Conservation (phyloP, 225 moss, liverwort and hornwort species). For the Pseudoscleropodium purum region DNA sequence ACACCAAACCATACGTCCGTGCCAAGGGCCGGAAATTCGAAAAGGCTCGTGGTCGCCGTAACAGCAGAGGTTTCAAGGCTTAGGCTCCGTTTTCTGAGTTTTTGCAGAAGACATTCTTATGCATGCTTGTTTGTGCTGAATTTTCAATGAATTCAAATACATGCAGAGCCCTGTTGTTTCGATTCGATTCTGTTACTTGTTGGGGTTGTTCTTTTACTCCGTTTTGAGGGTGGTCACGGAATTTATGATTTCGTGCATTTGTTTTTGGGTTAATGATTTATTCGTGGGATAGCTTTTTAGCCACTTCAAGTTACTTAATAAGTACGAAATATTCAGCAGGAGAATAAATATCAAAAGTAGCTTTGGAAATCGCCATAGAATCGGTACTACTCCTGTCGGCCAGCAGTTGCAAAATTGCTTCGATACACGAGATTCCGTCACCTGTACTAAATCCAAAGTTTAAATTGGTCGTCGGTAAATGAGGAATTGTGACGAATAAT, state of each 20-base stretch:
- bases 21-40: conserved; percentile 88
- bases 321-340: not conserved
- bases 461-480: not conserved
- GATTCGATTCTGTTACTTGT: not conserved
- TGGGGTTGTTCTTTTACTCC: not conserved
- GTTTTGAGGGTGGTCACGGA: not conserved
- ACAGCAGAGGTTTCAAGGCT: conserved; percentile 94
- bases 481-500: not conserved
- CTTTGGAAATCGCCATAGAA: not conserved
- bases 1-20: conserved; percentile 82
- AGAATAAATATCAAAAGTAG: not conserved
- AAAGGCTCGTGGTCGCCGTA: conserved; percentile 88
- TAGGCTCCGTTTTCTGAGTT: conserved; percentile 19
- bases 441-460: not conserved
- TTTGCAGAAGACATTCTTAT: not conserved
- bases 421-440: not conserved
- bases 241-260: not conserved
- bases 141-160: conserved; percentile 5
- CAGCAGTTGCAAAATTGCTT: not conserved
- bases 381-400: not conserved
- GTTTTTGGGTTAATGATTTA: not conserved
- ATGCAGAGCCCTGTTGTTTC: not conserved
- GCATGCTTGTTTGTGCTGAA: not conserved
- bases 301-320: not conserved
- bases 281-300: not conserved